These are phyloP conservation scores for Coemansia sp. DNA, from an alignment of 192 early-diverging fungal genomes.

Conservation along the genomic window DNA sequence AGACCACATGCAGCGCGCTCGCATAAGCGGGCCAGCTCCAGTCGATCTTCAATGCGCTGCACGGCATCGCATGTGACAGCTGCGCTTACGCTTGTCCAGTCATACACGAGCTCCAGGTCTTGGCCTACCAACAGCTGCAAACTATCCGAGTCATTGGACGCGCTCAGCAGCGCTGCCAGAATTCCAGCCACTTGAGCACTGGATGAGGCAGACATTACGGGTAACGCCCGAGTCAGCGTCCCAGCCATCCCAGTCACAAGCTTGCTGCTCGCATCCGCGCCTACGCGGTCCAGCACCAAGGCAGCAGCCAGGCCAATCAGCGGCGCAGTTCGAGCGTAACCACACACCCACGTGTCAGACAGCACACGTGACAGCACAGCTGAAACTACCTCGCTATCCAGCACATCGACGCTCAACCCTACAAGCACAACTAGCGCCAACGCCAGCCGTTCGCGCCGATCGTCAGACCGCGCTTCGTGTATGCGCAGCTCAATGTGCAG, in stretches of 20 bases:
- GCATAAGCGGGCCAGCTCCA: slow-evolving; percentile 23
- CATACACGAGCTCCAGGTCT: slow-evolving; percentile 16
- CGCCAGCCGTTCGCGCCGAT: slow-evolving; percentile 24
- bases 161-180: background rate
- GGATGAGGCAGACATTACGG: background rate
- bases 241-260: background rate
- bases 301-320: slow-evolving; percentile 17
- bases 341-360: slow-evolving; percentile 25
- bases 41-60: slow-evolving; percentile 17
- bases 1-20: slow-evolving; percentile 19
- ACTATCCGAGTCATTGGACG: background rate
- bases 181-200: background rate
- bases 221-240: background rate
- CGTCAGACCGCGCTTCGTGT: slow-evolving; percentile 13
- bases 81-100: slow-evolving; percentile 17
- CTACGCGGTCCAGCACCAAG: slow-evolving; percentile 15
- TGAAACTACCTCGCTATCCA: slow-evolving; percentile 33
- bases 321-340: slow-evolving; percentile 7
- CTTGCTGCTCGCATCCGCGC: background rate
- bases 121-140: slow-evolving; percentile 27
- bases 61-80: slow-evolving; percentile 15
- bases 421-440: slow-evolving; percentile 24
- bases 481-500: slow-evolving; percentile 25
- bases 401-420: slow-evolving; percentile 5
- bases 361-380: slow-evolving; percentile 17